phyloP scores from a whole-genome alignment of 495 filamentous ascomycete species.

The Penicillium cosmopolitanum region DNA sequence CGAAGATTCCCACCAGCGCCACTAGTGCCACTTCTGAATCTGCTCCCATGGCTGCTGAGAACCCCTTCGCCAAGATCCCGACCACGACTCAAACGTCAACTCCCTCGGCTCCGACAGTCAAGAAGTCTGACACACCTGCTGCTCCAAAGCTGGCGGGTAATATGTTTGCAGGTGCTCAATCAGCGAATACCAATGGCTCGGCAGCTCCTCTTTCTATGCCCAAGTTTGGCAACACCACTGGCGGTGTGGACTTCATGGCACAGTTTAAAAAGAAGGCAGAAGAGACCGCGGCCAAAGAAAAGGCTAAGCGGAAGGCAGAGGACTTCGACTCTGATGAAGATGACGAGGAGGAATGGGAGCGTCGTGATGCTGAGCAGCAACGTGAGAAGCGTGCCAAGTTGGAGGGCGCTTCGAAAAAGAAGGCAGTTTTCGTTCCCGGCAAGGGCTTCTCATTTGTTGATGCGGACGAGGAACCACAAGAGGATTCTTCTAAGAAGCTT shows the following conservation, averaged over 20 bases:
- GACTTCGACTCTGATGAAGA: conserved; percentile 61
- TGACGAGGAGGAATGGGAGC: conserved; percentile 54
- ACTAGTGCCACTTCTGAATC: not conserved
- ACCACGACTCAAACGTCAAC: conserved; percentile 13
- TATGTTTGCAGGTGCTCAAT: conserved; percentile 14
- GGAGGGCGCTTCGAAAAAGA: conserved; percentile 35
- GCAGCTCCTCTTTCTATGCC: conserved; percentile 29
- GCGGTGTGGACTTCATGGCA: conserved; percentile 37
- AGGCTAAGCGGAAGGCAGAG: conserved; percentile 57
- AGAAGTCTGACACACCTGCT: conserved; percentile 7
- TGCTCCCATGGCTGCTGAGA: not conserved
- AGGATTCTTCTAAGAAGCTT: conserved; percentile 13
- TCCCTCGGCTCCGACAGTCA: not conserved
- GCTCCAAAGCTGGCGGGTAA: conserved; percentile 26
- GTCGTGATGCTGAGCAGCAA: conserved; percentile 50
- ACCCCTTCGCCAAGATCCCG: not conserved
- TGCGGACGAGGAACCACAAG: conserved; percentile 21
- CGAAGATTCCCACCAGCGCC: not conserved
- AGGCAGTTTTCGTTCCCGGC: conserved; percentile 44
- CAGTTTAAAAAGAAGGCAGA: conserved; percentile 43
- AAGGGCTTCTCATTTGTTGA: conserved; percentile 47
- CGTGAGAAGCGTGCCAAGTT: conserved; percentile 45
- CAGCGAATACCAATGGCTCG: conserved; percentile 3
- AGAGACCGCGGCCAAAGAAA: conserved; percentile 41
- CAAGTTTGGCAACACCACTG: conserved; percentile 34